Conservation (phyloP, 768 basidiomycete genomes). For the Rhodotorula diobovata region DNA sequence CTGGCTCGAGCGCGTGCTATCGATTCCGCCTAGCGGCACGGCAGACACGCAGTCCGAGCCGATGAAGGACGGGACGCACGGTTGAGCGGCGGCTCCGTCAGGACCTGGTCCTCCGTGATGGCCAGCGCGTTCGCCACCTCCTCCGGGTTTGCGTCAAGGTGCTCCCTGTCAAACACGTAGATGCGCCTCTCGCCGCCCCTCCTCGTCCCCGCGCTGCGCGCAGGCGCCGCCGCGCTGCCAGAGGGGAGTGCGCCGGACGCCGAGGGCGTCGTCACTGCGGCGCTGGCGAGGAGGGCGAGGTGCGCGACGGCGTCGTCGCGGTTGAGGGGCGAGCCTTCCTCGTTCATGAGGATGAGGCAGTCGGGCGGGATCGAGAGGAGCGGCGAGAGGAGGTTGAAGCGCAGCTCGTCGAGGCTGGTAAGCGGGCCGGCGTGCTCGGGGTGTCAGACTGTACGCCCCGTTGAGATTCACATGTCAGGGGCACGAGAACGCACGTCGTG, state of each 20-base stretch:
- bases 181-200: slow-evolving; percentile 6
- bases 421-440: no score
- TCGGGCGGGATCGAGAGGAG: slow-evolving; percentile 36
- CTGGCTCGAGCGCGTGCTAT: no score
- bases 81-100: slow-evolving; percentile 28
- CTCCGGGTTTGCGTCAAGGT: slow-evolving; percentile 37
- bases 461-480: neutral
- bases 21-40: no score
- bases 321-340: slow-evolving; percentile 32
- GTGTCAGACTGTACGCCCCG: no score
- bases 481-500: slow-evolving; percentile 13
- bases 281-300: slow-evolving; percentile 18
- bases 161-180: slow-evolving; percentile 38
- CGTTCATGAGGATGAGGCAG: slow-evolving; percentile 40
- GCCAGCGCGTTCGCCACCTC: slow-evolving; percentile 23
- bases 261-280: neutral
- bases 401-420: slow-evolving; percentile 28
- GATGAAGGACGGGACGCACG: slow-evolving; percentile 1
- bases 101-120: slow-evolving; percentile 28
- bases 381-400: slow-evolving; percentile 20
- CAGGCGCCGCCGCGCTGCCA: neutral
- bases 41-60: no score
- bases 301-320: slow-evolving; percentile 21
- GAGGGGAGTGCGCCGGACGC: neutral
- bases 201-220: neutral